These are phyloP conservation scores for Allodekkera sacchari DNA, from an alignment of 805 yeast species.

Conservation along the genomic window DNA sequence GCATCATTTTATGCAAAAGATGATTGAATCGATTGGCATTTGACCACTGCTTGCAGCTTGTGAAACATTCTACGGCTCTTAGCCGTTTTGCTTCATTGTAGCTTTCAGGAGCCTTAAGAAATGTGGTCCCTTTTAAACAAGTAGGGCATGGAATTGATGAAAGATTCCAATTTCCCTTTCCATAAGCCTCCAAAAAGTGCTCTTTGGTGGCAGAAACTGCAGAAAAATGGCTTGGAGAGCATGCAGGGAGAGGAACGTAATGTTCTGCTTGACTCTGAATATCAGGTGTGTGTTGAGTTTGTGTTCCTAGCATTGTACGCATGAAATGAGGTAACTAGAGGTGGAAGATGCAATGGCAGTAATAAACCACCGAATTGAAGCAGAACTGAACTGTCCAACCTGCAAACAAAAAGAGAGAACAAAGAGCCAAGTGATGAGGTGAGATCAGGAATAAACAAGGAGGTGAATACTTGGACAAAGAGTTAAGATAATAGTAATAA, in stretches of 20 bases:
- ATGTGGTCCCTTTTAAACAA: constrained; percentile 36
- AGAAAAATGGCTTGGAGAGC: constrained; percentile 8
- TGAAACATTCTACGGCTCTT: constrained; percentile 33
- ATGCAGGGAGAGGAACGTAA: not conserved
- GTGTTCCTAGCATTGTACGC: no score
- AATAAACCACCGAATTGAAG: no score
- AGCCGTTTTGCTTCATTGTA: constrained; percentile 40
- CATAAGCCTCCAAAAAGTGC: constrained; percentile 49
- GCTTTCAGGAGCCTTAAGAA: constrained; percentile 54
- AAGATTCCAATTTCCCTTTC: constrained; percentile 47
- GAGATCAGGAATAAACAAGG: no score
- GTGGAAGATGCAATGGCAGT: no score
- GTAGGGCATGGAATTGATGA: constrained; percentile 49
- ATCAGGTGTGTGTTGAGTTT: no score
- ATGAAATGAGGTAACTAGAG: no score
- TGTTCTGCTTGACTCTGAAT: not conserved
- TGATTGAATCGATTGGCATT: constrained; percentile 30
- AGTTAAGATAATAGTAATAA: no score
- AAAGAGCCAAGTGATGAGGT: no score
- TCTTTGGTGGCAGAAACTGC: constrained; percentile 37
- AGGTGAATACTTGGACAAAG: no score
- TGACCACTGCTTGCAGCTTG: constrained; percentile 42
- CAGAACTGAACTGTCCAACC: no score
- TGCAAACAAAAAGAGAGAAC: no score
- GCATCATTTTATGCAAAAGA: constrained; percentile 30